Conservation (phyloP, 768 basidiomycete genomes). For the Boletus rex-veris region DNA sequence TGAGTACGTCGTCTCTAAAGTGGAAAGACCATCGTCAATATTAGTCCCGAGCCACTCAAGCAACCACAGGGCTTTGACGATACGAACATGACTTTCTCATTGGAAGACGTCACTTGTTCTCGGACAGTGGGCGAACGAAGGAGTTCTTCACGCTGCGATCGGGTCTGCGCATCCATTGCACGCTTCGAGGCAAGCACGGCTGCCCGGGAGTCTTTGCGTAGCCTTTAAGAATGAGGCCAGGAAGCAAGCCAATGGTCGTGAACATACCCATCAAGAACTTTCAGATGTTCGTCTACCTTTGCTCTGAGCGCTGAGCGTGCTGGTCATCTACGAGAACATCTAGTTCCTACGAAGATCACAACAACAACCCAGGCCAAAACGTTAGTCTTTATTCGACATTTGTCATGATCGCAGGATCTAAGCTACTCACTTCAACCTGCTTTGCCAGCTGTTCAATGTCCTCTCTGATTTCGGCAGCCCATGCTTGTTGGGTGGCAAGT, state of each 20-base stretch:
- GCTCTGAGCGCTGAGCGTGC: constrained; percentile 45
- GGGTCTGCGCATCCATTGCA: constrained; percentile 60
- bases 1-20: constrained; percentile 74
- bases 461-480: constrained; percentile 71
- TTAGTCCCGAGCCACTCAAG: neutral
- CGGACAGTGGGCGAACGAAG: constrained; percentile 47
- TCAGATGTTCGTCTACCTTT: constrained; percentile 48
- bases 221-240: constrained; percentile 33
- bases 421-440: constrained; percentile 60
- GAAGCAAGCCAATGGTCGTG: neutral
- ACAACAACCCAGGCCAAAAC: neutral
- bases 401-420: neutral
- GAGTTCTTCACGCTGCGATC: constrained; percentile 67
- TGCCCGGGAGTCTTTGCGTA: constrained; percentile 59
- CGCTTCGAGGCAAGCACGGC: constrained; percentile 71
- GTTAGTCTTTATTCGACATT: neutral
- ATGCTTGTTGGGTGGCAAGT: constrained; percentile 63
- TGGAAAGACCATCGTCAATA: neutral
- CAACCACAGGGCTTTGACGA: neutral
- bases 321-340: constrained; percentile 74
- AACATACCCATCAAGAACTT: constrained; percentile 51
- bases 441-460: constrained; percentile 63
- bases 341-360: constrained; percentile 45
- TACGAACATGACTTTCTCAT: constrained; percentile 63
- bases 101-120: constrained; percentile 41